These are phyloP conservation scores for Kandelia obovata DNA, from an alignment of 345 rosid species.

Conservation along the genomic window DNA sequence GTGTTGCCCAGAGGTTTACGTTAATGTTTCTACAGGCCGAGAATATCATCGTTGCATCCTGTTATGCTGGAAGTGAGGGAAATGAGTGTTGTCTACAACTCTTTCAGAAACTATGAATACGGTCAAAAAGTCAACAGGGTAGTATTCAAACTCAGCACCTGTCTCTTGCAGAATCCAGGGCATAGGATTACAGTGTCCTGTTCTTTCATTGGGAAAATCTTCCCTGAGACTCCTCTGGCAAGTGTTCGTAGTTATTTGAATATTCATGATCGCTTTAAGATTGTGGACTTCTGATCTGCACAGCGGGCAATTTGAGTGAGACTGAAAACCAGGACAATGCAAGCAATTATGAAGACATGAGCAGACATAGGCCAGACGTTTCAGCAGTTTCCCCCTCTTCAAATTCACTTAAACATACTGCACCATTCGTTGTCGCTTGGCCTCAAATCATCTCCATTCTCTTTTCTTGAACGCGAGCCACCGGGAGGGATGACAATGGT, in stretches of 20 bases:
- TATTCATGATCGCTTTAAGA: constrained; percentile 4
- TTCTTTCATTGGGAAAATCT: constrained; percentile 25
- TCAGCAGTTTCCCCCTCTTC: constrained; percentile 41
- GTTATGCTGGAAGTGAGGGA: no score
- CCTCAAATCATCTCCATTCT: constrained; percentile 1
- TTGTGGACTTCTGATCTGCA: constrained; percentile 26
- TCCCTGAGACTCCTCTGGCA: constrained; percentile 26
- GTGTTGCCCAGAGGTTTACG: no score
- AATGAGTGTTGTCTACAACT: no score
- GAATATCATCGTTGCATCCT: no score
- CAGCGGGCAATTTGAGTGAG: constrained; percentile 39
- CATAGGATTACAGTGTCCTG: constrained; percentile 6
- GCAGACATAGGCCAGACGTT: constrained; percentile 29
- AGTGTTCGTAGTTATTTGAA: constrained; percentile 13
- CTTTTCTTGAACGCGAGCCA: constrained; percentile 25
- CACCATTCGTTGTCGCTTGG: constrained; percentile 28
- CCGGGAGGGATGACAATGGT: constrained; percentile 30
- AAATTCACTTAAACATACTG: constrained; percentile 43
- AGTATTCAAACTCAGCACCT: not conserved
- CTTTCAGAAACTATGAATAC: not conserved
- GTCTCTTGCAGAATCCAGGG: constrained; percentile 9
- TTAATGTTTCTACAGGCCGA: no score
- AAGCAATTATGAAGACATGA: constrained; percentile 31
- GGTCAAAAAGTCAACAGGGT: not conserved
- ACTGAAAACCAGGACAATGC: constrained; percentile 43